Percentiles rank a stretch among this genome's conserved stretches.
Evolutionary conservation across 768 basidiomycete species (phyloP).

Genomic region (Pholiota conissans): DNA sequence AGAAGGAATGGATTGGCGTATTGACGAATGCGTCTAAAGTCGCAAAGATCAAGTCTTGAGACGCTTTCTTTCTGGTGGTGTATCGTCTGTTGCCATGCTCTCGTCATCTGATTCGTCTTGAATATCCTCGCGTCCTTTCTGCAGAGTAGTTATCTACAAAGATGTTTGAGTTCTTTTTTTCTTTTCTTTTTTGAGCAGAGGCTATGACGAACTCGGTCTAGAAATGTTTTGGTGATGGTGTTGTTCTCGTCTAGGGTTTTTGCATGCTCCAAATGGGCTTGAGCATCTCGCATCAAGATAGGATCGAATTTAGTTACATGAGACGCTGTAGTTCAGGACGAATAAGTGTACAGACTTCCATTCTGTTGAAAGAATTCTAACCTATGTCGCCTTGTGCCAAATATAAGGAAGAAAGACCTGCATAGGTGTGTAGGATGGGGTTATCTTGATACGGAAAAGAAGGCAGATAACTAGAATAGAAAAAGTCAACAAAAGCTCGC

Average conservation of each 20-base stretch:
- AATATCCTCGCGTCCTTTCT: conserved; percentile 12
- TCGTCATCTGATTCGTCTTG: conserved; percentile 37
- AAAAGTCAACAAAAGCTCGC: conserved; percentile 9
- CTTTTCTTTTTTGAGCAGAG: background rate
- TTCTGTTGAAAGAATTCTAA: background rate
- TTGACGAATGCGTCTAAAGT: background rate
- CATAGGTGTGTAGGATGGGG: conserved; percentile 76
- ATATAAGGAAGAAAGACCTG: conserved; percentile 72
- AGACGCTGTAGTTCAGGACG: background rate
- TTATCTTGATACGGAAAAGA: conserved; percentile 88
- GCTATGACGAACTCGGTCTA: conserved; percentile 43
- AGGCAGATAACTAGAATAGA: conserved; percentile 66
- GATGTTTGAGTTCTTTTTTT: conserved; percentile 4
- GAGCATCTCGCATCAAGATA: conserved; percentile 50
- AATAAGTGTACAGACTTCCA: background rate
- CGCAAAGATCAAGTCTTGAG: conserved; percentile 14
- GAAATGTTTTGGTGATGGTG: conserved; percentile 49
- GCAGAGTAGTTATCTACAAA: conserved; percentile 20
- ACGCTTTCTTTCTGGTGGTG: conserved; percentile 25
- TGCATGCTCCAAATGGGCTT: conserved; percentile 66
- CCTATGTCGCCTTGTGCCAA: conserved; percentile 43
- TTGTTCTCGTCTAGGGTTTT: conserved; percentile 59
- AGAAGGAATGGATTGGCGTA: background rate
- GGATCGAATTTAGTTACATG: conserved; percentile 24
- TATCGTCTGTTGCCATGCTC: conserved; percentile 23